These are phyloP conservation scores for Diplodia corticola DNA, from an alignment of 2,329 filamentous ascomycete species.

Conservation along the genomic window DNA sequence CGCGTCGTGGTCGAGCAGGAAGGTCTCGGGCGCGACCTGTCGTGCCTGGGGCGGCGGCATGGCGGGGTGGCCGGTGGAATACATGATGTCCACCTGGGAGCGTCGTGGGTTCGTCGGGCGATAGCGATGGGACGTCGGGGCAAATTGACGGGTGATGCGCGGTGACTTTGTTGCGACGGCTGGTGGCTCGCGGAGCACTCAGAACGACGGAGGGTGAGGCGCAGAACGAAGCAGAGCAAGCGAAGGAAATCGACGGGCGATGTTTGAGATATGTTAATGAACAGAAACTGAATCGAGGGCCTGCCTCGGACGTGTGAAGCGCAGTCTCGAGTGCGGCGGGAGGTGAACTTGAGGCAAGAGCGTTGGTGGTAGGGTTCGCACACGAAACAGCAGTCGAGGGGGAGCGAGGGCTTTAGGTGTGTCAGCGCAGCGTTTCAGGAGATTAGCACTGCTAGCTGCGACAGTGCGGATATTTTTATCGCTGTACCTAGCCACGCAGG, in stretches of 20 bases:
- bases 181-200: conserved; percentile 21
- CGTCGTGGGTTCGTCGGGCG: conserved; percentile 1
- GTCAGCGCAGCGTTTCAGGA: conserved; percentile 24
- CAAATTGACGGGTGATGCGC: conserved; percentile 22
- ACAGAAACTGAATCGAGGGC: conserved; percentile 24
- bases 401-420: conserved; percentile 24
- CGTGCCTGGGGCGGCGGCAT: conserved; percentile 81
- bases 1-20: conserved; percentile 95
- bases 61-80: conserved; percentile 57
- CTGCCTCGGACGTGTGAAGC: conserved; percentile 19
- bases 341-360: conserved; percentile 16
- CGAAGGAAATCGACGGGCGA: conserved; percentile 19
- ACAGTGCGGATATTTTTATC: conserved; percentile 21
- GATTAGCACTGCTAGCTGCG: conserved; percentile 22
- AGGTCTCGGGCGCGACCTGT: conserved; percentile 85
- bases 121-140: conserved; percentile 11
- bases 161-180: conserved; percentile 17
- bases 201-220: conserved; percentile 11
- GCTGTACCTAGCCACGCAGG: conserved; percentile 21
- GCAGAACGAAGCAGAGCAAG: conserved; percentile 21
- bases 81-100: conserved; percentile 42
- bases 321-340: conserved; percentile 18
- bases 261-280: conserved; percentile 24
- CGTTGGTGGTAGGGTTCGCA: conserved; percentile 18
- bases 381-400: conserved; percentile 24